A percentile compares a stretch with the other conserved stretches of the same genome.
Conservation (phyloP, 148 eudicot genomes). For the Dianthus caryophyllus region DNA sequence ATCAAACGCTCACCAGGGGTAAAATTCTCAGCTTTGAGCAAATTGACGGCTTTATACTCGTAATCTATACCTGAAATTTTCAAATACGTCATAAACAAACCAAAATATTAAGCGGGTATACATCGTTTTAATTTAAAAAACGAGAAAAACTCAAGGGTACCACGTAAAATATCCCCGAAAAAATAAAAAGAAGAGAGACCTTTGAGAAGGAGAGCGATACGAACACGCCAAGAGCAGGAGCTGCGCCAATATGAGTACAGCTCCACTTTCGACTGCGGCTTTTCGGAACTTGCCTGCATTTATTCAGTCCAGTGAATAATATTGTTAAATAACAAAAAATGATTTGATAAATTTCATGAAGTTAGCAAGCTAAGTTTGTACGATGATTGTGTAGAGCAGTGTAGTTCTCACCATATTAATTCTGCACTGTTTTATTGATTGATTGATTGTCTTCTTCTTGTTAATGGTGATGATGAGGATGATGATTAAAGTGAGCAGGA, state of each 20-base stretch:
- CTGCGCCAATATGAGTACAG: constrained; percentile 72
- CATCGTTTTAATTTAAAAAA: background rate
- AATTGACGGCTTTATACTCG: constrained; percentile 73
- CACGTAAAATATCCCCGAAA: too few species aligned
- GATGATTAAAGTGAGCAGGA: too few species aligned
- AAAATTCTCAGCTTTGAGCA: constrained; percentile 64
- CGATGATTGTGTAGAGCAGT: too few species aligned
- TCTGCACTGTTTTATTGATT: too few species aligned
- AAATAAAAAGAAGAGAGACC: constrained; percentile 28
- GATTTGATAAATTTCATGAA: too few species aligned
- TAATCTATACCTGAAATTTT: constrained; percentile 55
- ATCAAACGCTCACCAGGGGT: constrained; percentile 44
- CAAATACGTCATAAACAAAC: background rate
- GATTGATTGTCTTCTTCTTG: too few species aligned
- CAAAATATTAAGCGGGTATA: background rate
- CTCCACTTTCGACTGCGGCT: constrained; percentile 46
- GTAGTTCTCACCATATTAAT: too few species aligned
- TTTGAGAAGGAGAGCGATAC: constrained; percentile 81
- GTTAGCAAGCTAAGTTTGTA: too few species aligned
- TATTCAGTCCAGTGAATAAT: too few species aligned
- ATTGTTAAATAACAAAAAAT: too few species aligned
- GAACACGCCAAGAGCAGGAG: constrained; percentile 85
- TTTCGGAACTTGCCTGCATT: constrained; percentile 31
- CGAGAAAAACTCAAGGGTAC: background rate
- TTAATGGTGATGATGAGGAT: too few species aligned